Evolutionary conservation across 2,329 filamentous ascomycete species (phyloP).

Genomic region (Paecilomyces dactylethromorphus): DNA sequence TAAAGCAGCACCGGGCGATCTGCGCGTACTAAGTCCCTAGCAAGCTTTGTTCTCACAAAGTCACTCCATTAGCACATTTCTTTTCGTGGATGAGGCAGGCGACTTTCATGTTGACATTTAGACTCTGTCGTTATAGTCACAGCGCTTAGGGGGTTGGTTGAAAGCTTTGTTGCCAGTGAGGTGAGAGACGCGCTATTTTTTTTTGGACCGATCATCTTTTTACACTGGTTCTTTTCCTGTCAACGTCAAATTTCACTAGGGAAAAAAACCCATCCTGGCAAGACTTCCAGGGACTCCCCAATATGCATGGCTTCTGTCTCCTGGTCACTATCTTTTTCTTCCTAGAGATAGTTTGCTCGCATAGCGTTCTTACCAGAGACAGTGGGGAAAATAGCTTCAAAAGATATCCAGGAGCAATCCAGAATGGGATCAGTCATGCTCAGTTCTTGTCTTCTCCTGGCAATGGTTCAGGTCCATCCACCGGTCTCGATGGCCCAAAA

Average conservation of each 20-base stretch:
- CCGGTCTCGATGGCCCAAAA: constrained; percentile 19
- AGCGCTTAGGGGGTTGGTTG: too few species aligned
- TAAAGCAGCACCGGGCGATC: too few species aligned
- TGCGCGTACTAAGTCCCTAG: too few species aligned
- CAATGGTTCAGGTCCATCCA: neutral
- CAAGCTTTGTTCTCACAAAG: too few species aligned
- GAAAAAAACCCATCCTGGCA: neutral
- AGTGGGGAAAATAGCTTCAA: neutral
- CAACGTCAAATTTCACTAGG: neutral
- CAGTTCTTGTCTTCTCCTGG: neutral
- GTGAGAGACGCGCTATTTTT: too few species aligned
- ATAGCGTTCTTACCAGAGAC: neutral
- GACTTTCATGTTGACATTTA: too few species aligned
- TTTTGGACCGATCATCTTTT: neutral
- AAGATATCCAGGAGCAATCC: neutral
- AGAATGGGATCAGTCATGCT: neutral
- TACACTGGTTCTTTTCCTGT: neutral
- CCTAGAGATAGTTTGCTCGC: neutral
- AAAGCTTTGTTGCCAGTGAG: too few species aligned
- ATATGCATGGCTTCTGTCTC: neutral
- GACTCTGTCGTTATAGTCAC: too few species aligned
- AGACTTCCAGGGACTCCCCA: neutral
- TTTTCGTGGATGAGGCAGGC: too few species aligned
- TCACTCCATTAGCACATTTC: too few species aligned
- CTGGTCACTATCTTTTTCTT: neutral